A percentile compares a stretch with the other conserved stretches of the same genome.
Evolutionary conservation across 1,284 basidiomycete species (phyloP).

Genomic region (Ceratobasidium sp.): DNA sequence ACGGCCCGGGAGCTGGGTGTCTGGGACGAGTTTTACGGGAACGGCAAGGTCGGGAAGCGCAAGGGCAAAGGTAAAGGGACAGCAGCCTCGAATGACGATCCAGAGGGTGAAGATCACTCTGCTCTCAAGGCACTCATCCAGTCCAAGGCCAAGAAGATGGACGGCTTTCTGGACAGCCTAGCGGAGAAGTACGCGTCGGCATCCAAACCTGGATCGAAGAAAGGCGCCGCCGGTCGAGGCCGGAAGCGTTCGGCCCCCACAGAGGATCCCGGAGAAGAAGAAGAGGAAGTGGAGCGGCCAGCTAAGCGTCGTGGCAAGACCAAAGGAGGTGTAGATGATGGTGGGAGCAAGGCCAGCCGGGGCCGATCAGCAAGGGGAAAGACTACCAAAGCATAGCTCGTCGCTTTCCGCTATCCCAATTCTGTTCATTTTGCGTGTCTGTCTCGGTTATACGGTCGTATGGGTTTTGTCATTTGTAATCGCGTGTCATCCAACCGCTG

Average conservation of each 20-base stretch:
- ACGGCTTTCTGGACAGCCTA: constrained; percentile 75
- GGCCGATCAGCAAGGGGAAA: constrained; percentile 24
- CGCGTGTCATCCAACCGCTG: not conserved
- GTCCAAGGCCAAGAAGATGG: constrained; percentile 73
- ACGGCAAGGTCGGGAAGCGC: constrained; percentile 73
- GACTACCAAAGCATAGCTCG: constrained; percentile 8
- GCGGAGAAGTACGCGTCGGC: constrained; percentile 79
- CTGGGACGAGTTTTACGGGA: constrained; percentile 95
- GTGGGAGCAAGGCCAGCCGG: constrained; percentile 6
- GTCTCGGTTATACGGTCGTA: not conserved
- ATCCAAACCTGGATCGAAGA: constrained; percentile 53
- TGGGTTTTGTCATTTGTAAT: not conserved
- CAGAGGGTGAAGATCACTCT: constrained; percentile 63
- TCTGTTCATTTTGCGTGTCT: not conserved
- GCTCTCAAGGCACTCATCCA: constrained; percentile 84
- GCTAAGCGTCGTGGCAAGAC: constrained; percentile 28
- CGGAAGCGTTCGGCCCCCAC: constrained; percentile 62
- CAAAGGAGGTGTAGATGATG: constrained; percentile 12
- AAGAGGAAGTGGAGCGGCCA: constrained; percentile 53
- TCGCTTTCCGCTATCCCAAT: not conserved
- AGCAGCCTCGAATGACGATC: constrained; percentile 53
- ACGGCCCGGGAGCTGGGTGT: constrained; percentile 89
- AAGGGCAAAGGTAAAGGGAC: constrained; percentile 69
- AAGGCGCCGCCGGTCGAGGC: constrained; percentile 56
- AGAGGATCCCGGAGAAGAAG: constrained; percentile 51